A percentile compares a stretch with the other conserved stretches of the same genome.
These are phyloP conservation scores for Astrephomene gubernaculifera DNA, from an alignment of 139 green algal genomes.

Conservation along the genomic window DNA sequence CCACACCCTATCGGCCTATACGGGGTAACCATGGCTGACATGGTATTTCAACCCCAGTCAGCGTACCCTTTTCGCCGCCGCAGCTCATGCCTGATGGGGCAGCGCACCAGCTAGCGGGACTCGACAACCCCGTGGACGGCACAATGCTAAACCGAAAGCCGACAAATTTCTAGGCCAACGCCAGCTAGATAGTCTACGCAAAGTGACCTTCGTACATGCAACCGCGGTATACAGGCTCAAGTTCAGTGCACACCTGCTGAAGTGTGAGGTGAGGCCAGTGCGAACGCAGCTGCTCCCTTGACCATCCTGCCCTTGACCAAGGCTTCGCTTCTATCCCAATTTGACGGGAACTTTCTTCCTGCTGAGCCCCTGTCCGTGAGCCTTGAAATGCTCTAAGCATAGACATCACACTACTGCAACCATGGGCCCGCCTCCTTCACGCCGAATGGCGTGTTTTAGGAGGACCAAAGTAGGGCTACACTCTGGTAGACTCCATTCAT, in stretches of 20 bases:
- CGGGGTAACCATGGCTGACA: neutral
- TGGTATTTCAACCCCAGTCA: neutral
- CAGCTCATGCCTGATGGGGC: neutral
- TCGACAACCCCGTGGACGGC: neutral
- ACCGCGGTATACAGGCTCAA: neutral
- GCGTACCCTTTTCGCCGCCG: neutral
- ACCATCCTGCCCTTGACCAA: neutral
- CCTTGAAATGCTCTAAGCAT: slow-evolving; percentile 8
- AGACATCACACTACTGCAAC: neutral
- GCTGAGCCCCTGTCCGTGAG: slow-evolving; percentile 6
- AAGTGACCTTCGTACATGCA: too few species aligned
- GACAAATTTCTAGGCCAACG: too few species aligned
- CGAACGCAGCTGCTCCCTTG: slow-evolving; percentile 17
- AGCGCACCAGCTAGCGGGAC: too few species aligned
- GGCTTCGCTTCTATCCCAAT: slow-evolving; percentile 1
- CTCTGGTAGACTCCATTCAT: too few species aligned
- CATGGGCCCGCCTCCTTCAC: slow-evolving; percentile 7
- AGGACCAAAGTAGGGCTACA: too few species aligned
- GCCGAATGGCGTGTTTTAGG: slow-evolving; percentile 6
- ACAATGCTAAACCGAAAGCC: too few species aligned
- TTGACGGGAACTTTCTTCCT: neutral
- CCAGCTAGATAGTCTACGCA: too few species aligned
- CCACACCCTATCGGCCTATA: too few species aligned
- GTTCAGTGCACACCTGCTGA: slow-evolving; percentile 16
- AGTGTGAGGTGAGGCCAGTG: slow-evolving; percentile 40